A percentile compares a stretch with the other conserved stretches of the same genome.
phyloP scores from a whole-genome alignment of 306 rosid species.

The Casuarina glauca region DNA sequence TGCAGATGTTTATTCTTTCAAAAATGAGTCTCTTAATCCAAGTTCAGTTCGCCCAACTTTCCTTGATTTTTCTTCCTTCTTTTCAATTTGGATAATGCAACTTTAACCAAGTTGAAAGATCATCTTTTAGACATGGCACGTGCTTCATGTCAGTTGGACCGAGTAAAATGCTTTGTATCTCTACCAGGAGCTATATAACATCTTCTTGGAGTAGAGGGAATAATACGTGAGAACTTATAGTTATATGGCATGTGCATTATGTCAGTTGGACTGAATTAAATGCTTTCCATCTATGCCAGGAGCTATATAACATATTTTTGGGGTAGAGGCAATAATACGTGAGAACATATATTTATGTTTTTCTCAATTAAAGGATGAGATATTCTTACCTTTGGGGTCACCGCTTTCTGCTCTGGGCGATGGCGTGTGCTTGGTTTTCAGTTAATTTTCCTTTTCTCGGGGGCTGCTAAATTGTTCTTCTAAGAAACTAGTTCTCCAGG shows the following conservation, averaged over 20 bases:
- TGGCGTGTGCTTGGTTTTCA: neutral
- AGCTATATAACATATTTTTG: neutral
- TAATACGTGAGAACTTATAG: neutral
- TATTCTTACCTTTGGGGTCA: neutral
- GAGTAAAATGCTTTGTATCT: neutral
- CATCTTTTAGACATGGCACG: neutral
- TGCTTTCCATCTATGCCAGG: neutral
- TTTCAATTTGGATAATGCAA: neutral
- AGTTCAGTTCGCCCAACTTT: neutral
- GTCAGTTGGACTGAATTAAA: neutral
- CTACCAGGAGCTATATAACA: neutral
- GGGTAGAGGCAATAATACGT: neutral
- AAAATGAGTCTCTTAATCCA: neutral
- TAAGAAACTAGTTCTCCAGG: conserved; percentile 12
- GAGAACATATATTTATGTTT: too few species aligned
- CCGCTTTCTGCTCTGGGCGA: neutral
- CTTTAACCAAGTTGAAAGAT: neutral
- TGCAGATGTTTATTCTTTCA: neutral
- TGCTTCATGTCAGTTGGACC: neutral
- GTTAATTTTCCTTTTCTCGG: neutral
- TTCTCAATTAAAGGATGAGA: neutral
- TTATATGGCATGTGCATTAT: neutral
- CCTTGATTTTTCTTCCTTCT: neutral
- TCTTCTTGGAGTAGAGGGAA: conserved; percentile 1
- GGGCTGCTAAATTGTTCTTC: neutral